Conservation (phyloP, 202 grass and related monocot species). For the Miscanthus sacchariflorus region DNA sequence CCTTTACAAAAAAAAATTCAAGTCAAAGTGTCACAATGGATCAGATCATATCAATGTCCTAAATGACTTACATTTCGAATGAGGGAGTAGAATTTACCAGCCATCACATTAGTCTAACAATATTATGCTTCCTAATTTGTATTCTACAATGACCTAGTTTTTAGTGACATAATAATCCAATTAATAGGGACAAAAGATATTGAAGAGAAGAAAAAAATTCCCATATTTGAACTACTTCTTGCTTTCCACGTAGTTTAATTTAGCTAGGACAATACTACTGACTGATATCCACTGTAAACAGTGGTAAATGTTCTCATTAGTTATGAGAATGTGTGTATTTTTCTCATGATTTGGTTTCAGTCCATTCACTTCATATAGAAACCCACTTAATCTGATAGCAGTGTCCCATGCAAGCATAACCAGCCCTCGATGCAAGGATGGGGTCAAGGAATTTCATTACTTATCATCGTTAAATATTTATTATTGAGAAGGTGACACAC, state of each 20-base stretch:
- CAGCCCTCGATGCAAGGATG: constrained; percentile 22
- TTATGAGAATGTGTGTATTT: neutral
- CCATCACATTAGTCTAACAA: neutral
- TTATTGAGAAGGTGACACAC: constrained; percentile 40
- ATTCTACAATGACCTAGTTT: neutral
- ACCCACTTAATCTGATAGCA: neutral
- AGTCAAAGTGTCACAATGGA: neutral
- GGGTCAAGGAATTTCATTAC: neutral
- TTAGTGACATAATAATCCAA: neutral
- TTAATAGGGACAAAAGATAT: neutral
- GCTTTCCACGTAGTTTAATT: neutral
- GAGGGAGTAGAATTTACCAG: neutral
- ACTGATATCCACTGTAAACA: neutral
- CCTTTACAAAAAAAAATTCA: no score
- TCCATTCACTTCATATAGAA: neutral
- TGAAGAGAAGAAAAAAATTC: neutral
- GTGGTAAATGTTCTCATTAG: neutral
- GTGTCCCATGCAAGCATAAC: constrained; percentile 22
- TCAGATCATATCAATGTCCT: neutral
- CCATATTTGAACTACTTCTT: neutral
- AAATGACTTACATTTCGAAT: neutral
- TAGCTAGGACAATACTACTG: neutral
- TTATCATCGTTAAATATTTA: constrained; percentile 22
- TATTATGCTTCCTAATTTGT: neutral
- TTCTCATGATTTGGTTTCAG: neutral